phyloP scores from a whole-genome alignment of 768 basidiomycete genomes.

The Auriscalpium microsporum region DNA sequence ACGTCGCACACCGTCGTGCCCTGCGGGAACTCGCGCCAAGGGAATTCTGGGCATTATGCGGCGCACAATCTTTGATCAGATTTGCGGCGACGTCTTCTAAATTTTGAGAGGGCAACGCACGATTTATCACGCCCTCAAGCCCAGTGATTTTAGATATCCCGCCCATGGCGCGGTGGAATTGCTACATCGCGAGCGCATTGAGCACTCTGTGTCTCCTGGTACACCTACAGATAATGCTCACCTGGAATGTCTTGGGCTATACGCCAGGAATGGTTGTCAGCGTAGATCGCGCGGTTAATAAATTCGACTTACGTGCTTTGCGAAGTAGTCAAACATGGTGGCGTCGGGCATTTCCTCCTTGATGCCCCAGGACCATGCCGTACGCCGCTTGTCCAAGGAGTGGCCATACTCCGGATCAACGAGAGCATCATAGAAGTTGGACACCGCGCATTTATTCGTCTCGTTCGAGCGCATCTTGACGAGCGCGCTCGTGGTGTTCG shows the following conservation, averaged over 20 bases:
- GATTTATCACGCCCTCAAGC: neutral
- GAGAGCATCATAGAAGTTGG: constrained; percentile 19
- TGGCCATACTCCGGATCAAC: constrained; percentile 19
- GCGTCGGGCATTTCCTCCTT: neutral
- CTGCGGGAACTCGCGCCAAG: constrained; percentile 15
- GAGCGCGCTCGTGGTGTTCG: neutral
- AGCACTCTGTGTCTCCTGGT: too few relatives aligned
- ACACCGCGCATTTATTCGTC: neutral
- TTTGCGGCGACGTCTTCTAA: neutral
- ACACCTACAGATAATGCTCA: too few relatives aligned
- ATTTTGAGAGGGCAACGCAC: neutral
- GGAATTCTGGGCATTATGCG: constrained; percentile 13
- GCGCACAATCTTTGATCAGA: neutral
- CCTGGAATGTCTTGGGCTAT: neutral
- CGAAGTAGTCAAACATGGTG: neutral
- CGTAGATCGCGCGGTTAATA: neutral
- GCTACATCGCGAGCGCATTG: neutral
- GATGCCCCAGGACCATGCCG: constrained; percentile 5
- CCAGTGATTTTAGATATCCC: neutral
- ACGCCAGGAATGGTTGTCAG: neutral
- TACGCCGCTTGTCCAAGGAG: constrained; percentile 18
- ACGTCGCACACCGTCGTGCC: constrained; percentile 22
- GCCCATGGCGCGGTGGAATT: neutral
- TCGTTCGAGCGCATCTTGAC: neutral
- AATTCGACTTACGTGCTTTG: neutral